These are phyloP conservation scores for Blastomyces silverae DNA, from an alignment of 2,329 filamentous ascomycete genomes.

Conservation along the genomic window DNA sequence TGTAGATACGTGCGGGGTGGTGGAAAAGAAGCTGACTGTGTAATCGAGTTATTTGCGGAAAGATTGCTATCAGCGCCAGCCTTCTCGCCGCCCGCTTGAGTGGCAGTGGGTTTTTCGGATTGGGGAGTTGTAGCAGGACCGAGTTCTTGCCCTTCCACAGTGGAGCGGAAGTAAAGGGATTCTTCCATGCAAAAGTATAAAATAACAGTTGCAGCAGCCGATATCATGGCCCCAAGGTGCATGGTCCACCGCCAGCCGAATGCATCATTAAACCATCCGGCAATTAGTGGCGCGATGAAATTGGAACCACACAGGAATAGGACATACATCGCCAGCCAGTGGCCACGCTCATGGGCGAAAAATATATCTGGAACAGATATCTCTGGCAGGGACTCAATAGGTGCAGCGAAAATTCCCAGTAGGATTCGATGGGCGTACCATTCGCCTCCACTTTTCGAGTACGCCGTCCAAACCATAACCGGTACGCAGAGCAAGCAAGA, in stretches of 20 bases:
- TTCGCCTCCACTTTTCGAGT: slow-evolving; percentile 41
- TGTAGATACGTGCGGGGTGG: slow-evolving; percentile 14
- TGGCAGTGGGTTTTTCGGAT: neutral
- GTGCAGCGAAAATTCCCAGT: slow-evolving; percentile 44
- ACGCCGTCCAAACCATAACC: slow-evolving; percentile 41
- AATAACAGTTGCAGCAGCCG: slow-evolving; percentile 45
- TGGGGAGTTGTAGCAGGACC: neutral
- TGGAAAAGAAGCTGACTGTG: slow-evolving; percentile 10
- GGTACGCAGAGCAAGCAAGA: slow-evolving; percentile 38
- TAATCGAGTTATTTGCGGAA: slow-evolving; percentile 1
- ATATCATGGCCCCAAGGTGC: slow-evolving; percentile 52
- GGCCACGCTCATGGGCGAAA: slow-evolving; percentile 43
- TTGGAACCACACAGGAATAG: slow-evolving; percentile 42
- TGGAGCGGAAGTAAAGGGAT: slow-evolving; percentile 48
- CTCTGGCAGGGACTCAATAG: slow-evolving; percentile 46
- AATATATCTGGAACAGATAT: slow-evolving; percentile 43
- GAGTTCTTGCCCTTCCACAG: slow-evolving; percentile 29
- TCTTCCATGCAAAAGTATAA: slow-evolving; percentile 57
- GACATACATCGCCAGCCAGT: slow-evolving; percentile 41
- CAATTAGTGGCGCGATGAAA: slow-evolving; percentile 45
- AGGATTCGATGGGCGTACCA: slow-evolving; percentile 46
- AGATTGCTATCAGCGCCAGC: neutral
- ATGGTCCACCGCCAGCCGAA: slow-evolving; percentile 48
- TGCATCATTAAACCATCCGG: slow-evolving; percentile 46
- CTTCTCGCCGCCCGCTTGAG: slow-evolving; percentile 7